Evolutionary conservation across 148 eudicot genomes (phyloP).

Genomic region (Hydrangea macrophylla): DNA sequence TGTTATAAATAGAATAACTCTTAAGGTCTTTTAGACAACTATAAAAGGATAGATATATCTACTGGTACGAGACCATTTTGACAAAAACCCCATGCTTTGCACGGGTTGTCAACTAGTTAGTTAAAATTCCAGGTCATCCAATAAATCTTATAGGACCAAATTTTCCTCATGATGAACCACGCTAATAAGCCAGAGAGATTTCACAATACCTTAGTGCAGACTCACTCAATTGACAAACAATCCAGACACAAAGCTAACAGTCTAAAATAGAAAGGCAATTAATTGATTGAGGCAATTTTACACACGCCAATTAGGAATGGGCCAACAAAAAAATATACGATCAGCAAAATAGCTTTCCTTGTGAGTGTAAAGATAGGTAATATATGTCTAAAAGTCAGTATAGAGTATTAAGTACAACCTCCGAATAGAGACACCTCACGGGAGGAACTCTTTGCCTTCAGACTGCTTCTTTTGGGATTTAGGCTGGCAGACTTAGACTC

Average conservation of each 20-base stretch:
- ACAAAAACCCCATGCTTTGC: too few relatives aligned
- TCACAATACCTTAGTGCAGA: not conserved
- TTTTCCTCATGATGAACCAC: too few relatives aligned
- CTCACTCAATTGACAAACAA: not conserved
- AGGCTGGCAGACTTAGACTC: slow-evolving; percentile 48
- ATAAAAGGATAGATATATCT: too few relatives aligned
- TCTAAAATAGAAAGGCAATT: not conserved
- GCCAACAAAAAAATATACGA: not conserved
- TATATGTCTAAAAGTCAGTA: not conserved
- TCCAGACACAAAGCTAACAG: not conserved
- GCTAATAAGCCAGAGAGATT: too few relatives aligned
- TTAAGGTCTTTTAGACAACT: too few relatives aligned
- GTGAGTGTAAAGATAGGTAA: not conserved
- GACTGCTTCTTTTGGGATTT: slow-evolving; percentile 80
- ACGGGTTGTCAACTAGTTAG: too few relatives aligned
- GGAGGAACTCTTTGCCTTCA: slow-evolving; percentile 69
- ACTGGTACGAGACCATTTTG: too few relatives aligned
- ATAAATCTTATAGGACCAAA: too few relatives aligned
- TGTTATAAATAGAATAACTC: too few relatives aligned
- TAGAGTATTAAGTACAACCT: slow-evolving; percentile 42
- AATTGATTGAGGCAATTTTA: not conserved
- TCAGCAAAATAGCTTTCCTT: not conserved
- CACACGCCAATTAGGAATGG: too few relatives aligned
- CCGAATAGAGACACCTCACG: slow-evolving; percentile 88
- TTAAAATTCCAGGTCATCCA: too few relatives aligned